Evolutionary conservation across 306 rosid species (phyloP).

Genomic region (Astragalus membranaceus): DNA sequence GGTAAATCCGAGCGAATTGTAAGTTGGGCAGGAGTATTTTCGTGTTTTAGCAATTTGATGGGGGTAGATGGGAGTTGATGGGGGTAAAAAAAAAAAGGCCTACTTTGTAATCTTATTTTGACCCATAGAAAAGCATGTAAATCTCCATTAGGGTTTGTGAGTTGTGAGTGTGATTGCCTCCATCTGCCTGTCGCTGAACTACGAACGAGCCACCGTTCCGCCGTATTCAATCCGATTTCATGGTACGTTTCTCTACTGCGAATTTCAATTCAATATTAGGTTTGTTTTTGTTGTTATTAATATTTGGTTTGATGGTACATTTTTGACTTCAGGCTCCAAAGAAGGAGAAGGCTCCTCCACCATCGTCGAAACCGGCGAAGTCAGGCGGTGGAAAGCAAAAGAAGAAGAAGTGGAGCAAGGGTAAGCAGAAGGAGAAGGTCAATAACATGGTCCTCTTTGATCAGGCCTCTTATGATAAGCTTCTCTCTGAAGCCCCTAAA

Average conservation of each 20-base stretch:
- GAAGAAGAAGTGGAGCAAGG: conserved; percentile 89
- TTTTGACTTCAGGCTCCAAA: conserved; percentile 51
- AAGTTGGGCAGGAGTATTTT: too few species aligned
- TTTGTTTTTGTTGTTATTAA: background rate
- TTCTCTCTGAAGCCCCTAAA: conserved; percentile 64
- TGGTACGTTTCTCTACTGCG: conserved; percentile 16
- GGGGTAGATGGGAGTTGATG: too few species aligned
- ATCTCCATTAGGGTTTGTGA: conserved; percentile 27
- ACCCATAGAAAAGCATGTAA: background rate
- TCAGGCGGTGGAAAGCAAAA: conserved; percentile 80
- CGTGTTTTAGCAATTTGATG: too few species aligned
- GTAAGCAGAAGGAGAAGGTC: conserved; percentile 86
- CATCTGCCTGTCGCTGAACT: background rate
- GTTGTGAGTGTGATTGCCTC: background rate
- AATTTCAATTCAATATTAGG: too few species aligned
- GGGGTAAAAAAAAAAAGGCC: too few species aligned
- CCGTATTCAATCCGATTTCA: background rate
- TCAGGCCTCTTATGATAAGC: conserved; percentile 59
- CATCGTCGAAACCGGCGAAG: conserved; percentile 69
- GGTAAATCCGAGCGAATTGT: too few species aligned
- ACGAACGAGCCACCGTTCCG: background rate
- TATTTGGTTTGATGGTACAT: background rate
- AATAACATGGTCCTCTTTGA: conserved; percentile 74
- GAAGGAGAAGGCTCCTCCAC: conserved; percentile 78
- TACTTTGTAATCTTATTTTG: too few species aligned